Evolutionary conservation across 73 alveolate species (phyloP).

Genomic region (Paraurostyla sp.): DNA sequence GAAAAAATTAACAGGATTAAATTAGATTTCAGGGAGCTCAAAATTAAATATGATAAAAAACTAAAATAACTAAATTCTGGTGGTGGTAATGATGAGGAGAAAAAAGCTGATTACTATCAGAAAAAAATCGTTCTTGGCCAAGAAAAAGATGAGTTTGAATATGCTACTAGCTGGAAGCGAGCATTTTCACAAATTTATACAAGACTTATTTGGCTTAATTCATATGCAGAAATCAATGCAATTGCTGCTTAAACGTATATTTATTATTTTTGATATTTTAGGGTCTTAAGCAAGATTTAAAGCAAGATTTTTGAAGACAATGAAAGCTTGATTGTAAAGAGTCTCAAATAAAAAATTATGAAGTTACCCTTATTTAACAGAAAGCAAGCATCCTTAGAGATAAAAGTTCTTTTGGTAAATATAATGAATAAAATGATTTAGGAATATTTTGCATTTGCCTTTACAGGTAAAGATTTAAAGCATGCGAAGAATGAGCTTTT

Average conservation of each 20-base stretch:
- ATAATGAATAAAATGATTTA: background rate
- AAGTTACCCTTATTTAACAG: background rate
- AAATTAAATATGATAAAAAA: background rate
- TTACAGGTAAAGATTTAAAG: slow-evolving; percentile 25
- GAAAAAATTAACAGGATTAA: too few relatives aligned
- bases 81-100: slow-evolving; percentile 1
- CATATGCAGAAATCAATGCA: slow-evolving; percentile 82
- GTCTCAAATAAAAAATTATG: background rate
- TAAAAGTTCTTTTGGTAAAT: slow-evolving; percentile 11
- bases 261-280: background rate
- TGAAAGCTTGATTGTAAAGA: slow-evolving; percentile 18
- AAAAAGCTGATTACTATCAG: background rate
- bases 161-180: slow-evolving; percentile 90
- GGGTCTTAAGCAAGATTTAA: slow-evolving; percentile 66
- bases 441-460: slow-evolving; percentile 8
- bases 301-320: slow-evolving; percentile 60
- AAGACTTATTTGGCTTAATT: slow-evolving; percentile 83
- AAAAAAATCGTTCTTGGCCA: slow-evolving; percentile 18
- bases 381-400: background rate
- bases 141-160: slow-evolving; percentile 90
- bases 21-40: too few relatives aligned
- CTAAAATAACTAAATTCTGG: background rate
- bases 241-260: slow-evolving; percentile 78
- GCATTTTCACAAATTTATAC: slow-evolving; percentile 79
- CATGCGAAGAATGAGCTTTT: background rate